phyloP scores from a whole-genome alignment of 2,329 filamentous ascomycete genomes.

The Lachnellula cervina region DNA sequence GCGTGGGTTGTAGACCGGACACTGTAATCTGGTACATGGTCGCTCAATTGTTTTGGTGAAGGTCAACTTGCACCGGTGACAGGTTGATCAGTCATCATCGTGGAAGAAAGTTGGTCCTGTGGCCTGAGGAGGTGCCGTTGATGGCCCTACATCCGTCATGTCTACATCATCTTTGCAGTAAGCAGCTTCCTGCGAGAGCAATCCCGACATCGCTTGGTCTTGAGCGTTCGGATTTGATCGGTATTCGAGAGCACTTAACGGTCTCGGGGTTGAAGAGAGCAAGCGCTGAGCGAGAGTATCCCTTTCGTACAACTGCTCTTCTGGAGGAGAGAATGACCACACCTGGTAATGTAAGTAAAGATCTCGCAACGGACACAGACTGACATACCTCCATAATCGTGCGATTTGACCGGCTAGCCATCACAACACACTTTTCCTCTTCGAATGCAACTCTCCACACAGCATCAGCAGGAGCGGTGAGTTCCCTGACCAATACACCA shows the following conservation, averaged over 20 bases:
- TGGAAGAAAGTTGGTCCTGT: slow-evolving; percentile 30
- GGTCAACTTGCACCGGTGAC: not conserved
- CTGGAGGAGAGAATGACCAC: slow-evolving; percentile 89
- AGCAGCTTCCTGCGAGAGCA: slow-evolving; percentile 13
- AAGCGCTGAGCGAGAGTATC: slow-evolving; percentile 29
- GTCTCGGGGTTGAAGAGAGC: slow-evolving; percentile 21
- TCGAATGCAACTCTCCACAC: slow-evolving; percentile 98
- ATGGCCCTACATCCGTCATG: slow-evolving; percentile 28
- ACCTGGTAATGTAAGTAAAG: slow-evolving; percentile 53
- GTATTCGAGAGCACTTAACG: slow-evolving; percentile 31
- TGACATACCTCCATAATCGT: slow-evolving; percentile 92
- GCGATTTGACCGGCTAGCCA: slow-evolving; percentile 77
- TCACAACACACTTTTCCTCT: slow-evolving; percentile 94
- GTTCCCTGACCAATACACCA: slow-evolving; percentile 82
- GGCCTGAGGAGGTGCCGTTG: slow-evolving; percentile 26
- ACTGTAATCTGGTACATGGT: not conserved
- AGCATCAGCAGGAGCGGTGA: slow-evolving; percentile 86
- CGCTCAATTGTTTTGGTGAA: not conserved
- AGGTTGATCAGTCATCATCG: slow-evolving; percentile 22
- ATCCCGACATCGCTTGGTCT: slow-evolving; percentile 27
- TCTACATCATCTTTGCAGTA: slow-evolving; percentile 25
- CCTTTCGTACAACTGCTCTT: slow-evolving; percentile 50
- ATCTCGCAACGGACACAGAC: not conserved
- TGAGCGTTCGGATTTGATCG: slow-evolving; percentile 11
- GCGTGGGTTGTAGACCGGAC: no score